phyloP scores from a whole-genome alignment of 2,329 filamentous ascomycete species.

The Trichophyton schoenleinii region DNA sequence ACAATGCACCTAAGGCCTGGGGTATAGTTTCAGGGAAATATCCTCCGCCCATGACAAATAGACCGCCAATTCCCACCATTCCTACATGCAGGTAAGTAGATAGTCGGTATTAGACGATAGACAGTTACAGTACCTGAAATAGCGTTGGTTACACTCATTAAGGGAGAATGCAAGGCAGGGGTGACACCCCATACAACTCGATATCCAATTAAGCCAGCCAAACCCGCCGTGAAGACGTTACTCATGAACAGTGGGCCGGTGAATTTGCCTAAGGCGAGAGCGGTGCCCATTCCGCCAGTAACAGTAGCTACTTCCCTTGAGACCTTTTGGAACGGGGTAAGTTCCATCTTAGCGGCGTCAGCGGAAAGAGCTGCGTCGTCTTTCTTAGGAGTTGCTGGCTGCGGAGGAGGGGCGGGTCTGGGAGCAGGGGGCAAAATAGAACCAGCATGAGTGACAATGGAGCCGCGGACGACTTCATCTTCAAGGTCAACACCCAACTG shows the following conservation, averaged over 20 bases:
- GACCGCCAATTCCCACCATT: constrained; percentile 77
- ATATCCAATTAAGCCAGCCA: constrained; percentile 78
- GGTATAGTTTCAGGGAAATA: constrained; percentile 66
- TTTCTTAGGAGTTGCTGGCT: constrained; percentile 34
- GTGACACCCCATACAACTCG: constrained; percentile 77
- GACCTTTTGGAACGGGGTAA: constrained; percentile 73
- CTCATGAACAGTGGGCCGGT: constrained; percentile 78
- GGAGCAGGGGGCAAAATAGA: constrained; percentile 64
- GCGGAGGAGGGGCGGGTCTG: constrained; percentile 49
- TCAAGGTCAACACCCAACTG: constrained; percentile 67
- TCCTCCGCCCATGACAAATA: constrained; percentile 80
- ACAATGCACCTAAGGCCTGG: constrained; percentile 63
- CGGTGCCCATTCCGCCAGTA: constrained; percentile 64
- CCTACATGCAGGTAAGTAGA: constrained; percentile 28
- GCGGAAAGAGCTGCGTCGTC: constrained; percentile 24
- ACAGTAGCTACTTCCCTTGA: constrained; percentile 62
- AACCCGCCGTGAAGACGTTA: constrained; percentile 71
- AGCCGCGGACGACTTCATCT: constrained; percentile 74
- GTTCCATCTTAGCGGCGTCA: constrained; percentile 48
- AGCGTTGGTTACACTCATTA: constrained; percentile 90
- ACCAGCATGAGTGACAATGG: constrained; percentile 70
- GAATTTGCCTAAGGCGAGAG: constrained; percentile 63
- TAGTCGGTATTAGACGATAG: neutral
- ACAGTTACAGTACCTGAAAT: constrained; percentile 52
- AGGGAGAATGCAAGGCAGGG: constrained; percentile 70